Base-by-base conservation (phyloP, 1,139 yeast species). In the Nakaseomyces sp. region DNA sequence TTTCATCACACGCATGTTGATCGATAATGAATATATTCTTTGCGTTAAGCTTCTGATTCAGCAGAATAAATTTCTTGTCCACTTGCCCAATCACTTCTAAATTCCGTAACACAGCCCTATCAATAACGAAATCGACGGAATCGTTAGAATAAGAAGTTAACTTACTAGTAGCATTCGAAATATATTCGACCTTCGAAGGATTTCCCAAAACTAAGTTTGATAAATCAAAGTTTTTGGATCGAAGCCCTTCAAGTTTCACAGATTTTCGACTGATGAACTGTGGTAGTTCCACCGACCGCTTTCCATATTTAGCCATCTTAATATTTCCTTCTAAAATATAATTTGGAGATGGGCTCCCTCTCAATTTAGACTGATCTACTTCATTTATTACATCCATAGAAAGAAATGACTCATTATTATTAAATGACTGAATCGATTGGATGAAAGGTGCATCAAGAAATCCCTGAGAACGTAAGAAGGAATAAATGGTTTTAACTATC, bases 1-100 rank as follows among this genome's bases (percentile, higher is more conserved):
- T 59, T 55, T 84, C 94, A 58, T 82, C 91, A 39, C 80, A 76
- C 1, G 94, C 93, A 65, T 85, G 94, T 56, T 84, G 94, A 54
- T 85, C 94, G 2, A 81, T 54, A 0, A 74, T 62, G 10, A 72
- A 56, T 3, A 81, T 53, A 12, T 31, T 12, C 3, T 29, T 18
- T 4, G 20, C 17, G 4, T 44, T 31, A 7, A 44, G 26, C 1
- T 64, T 44, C 16, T 57, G 62, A n/a, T 25, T 37, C 2, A 73
- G 61, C 15, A 83, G 60, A 17, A 84, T 74, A 53, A 81, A 82
- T 52, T 77, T 77, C 4, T 63, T 55, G 41, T 79, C 86, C 1
- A 84, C 63, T 56, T 85, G 95, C 3, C 63, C 57, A 12, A 74
- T 61, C 1, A 70, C 65, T 13, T 52, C 49, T 36, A 64, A 56